Evolutionary conservation across 352 stramenopile genomes (phyloP), one percentile per base, ranked within the genome.

Genomic region (Phytophthora pisi): DNA sequence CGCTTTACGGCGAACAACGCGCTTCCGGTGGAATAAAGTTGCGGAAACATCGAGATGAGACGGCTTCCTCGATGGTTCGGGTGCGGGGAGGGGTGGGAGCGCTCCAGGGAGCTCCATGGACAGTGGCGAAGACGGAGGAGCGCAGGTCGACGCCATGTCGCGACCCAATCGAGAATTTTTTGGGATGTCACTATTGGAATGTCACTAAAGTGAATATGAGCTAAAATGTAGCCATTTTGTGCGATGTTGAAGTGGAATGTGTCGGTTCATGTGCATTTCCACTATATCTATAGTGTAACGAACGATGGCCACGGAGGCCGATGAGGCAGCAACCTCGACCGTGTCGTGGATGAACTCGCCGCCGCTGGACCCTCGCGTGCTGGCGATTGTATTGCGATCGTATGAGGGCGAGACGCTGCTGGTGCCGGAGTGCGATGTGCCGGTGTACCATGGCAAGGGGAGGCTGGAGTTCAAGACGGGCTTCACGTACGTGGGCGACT

Each of bases 401-500:
- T 92, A 85, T 66, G 72, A 88, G 4, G 84, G 84, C 15, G 81
- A 90, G 46, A 86, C 61, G 13, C 16, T 78, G 23, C 53, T 62
- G 34, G 59, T 84, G 20, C 46, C 66, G 13, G 72, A 77, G n/a
- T 88, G 79, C 16, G 79, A 82, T 61, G 61, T 68, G 24, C 77
- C 77, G 5, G 79, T 90, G 43, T 91, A 83, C 42, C 86, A 93
- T 40, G 84, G 85, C 28, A 75, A 86, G 5, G 86, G 81, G 5
- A 54, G 51, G 11, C 69, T 86, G 10, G 70, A 67, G 8, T 95
- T 95, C 64, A 74, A 81, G 38, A 82, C 84, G 20, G 84, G 84
- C 4, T 89, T 90, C 62, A 73, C 68, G 31, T 97, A 96, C 72
- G 56, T 61, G 11, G 91, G 91, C 0, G 59, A 61, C 23, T 96